Base-by-base conservation (phyloP, 495 filamentous ascomycete species). In the Penicillium atrosanguineum region DNA sequence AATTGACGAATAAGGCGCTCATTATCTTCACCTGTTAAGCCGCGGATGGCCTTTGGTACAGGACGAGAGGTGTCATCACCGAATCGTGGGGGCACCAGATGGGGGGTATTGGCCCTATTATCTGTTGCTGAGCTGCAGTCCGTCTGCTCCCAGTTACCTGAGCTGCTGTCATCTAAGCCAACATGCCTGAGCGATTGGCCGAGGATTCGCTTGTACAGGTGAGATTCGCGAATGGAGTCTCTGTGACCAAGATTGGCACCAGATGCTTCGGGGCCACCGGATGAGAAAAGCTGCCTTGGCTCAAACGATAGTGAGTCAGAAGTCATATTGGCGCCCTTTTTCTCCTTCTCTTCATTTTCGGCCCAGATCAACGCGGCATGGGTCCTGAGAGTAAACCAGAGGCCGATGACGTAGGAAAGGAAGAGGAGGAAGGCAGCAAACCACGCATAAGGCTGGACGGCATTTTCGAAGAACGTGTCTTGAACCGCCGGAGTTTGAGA, bases 311-410 rank as follows among this genome's bases (percentile, higher is more conserved):
- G 64, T 28, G 70, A 61, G n/a, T 74, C 75, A 12, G 70, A 67
- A 1, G 69, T 60, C 15, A 64, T 53, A 18, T 64, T 56, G 39
- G 49, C 50, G 26, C 69, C 68, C n/a, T 46, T 54, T 25, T 80
- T 73, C 44, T 88, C 89, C 74, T 95, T 95, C 70, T 95, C 90
- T 40, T 97, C 91, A 3, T 80, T 63, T 55, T 96, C 90, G 23
- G 90, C 92, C 94, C 94, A 99, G 52, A 99, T 99, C 29, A 96
- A 86, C 16, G 94, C 93, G 5, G 94, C 94, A 67, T 99, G 94
- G 3, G 94, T 99, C 54, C 95, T 79, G 6, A 99, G 81, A 6
- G 94, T 99, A 68, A 99, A 99, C 85, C 91, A 91, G 26, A 97
- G 76, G 15, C 94, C 94, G 56, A 97, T 94, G 34, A 94, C 76